Base-by-base conservation (phyloP, 2,329 filamentous ascomycete species). In the Colletotrichum sp. region DNA sequence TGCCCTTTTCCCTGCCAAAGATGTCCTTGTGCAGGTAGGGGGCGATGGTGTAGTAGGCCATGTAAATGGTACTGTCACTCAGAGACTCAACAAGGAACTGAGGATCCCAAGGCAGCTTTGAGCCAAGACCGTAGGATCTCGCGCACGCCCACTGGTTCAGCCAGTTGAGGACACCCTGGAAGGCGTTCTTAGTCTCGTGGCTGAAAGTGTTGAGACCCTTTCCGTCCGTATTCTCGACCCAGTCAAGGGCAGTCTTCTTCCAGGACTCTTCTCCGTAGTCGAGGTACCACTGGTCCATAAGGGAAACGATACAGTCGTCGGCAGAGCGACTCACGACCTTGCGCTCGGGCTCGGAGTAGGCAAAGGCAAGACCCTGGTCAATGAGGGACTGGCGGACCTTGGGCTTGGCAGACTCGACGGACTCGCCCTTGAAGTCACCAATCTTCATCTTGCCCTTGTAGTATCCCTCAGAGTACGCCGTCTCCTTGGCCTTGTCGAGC, bases 281-380 rank as follows among this genome's bases (percentile, higher is more conserved):
- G 79, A 99, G 88, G 86, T 98, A 99, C 96, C 97, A 99, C 85
- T 99, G 97, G 79, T 98, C 96, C 81, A 98, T 92, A 77, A 96
- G 92, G 34, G 95, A 94, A 73, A 97, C 96, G 72, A 98, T 95
- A 82, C 97, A 98, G 78, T 97, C 95, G 80, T 98, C 96, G 33
- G 93, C 95, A 78, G 94, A 97, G 83, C 97, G 90, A 81, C 93
- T 96, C 74, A 97, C 91, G 77, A 98, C 97, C 83, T 93, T 91
- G 78, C 94, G 93, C 83, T 98, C 96, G 4, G 97, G 97, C 83
- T 99, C 97, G 15, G 95, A 95, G 81, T 98, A 99, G 78, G 92
- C 91, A 83, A 99, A 98, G 16, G 96, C 97, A 76, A 94, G 88
- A 0, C 93, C 92, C 54, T 90, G 89, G 69, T 95, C 92, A 74